These are phyloP conservation scores for Jasminum sambac DNA, from an alignment of 257 asterid species.

Conservation along the genomic window DNA sequence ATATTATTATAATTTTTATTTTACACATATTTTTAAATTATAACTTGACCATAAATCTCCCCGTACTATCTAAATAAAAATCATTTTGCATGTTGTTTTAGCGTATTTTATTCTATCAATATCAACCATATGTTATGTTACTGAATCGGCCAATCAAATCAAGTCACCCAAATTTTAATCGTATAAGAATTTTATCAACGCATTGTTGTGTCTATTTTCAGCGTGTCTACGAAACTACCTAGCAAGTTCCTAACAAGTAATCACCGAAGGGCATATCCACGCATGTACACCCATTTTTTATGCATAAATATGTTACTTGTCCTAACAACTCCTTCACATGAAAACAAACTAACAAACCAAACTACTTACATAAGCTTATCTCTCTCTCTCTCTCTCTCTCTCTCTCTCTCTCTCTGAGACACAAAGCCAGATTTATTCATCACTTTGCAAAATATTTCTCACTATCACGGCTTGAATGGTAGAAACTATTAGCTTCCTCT, in stretches of 20 bases:
- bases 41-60: too few species aligned
- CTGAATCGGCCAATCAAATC: too few species aligned
- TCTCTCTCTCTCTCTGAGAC: neutral
- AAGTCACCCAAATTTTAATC: too few species aligned
- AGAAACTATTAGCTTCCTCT: neutral
- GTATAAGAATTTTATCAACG: too few species aligned
- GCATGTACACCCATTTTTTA: neutral
- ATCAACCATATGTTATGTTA: too few species aligned
- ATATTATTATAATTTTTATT: too few species aligned
- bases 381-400: neutral
- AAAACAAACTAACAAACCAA: neutral
- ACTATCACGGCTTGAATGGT: conserved; percentile 13
- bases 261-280: neutral
- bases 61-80: too few species aligned
- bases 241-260: neutral
- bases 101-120: too few species aligned
- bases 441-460: neutral
- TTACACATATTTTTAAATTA: too few species aligned
- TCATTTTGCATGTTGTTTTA: too few species aligned
- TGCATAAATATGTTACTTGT: neutral
- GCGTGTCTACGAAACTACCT: neutral
- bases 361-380: neutral
- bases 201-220: too few species aligned
- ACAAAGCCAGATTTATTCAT: neutral
- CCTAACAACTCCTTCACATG: neutral